These are phyloP conservation scores for Pyrus communis DNA, from an alignment of 306 rosid genomes.

Conservation along the genomic window DNA sequence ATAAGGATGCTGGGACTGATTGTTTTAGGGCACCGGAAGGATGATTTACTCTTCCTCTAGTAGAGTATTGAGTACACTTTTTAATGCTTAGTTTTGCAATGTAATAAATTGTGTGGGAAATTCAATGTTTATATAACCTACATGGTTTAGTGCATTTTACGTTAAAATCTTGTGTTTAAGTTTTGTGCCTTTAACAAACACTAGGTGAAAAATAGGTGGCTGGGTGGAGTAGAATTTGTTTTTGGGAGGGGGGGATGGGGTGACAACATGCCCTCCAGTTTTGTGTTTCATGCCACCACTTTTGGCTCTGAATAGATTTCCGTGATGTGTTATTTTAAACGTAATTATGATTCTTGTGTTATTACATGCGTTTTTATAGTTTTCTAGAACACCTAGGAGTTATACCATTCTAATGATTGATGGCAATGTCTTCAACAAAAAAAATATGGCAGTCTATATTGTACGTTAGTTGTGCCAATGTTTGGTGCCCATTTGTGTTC, in stretches of 20 bases:
- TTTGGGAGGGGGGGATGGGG: neutral
- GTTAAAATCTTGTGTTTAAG: too few relatives aligned
- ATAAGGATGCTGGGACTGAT: neutral
- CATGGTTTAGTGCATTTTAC: too few relatives aligned
- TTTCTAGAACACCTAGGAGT: too few relatives aligned
- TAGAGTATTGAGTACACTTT: neutral
- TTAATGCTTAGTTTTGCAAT: neutral
- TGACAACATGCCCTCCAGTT: neutral
- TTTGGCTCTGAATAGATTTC: too few relatives aligned
- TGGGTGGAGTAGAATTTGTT: neutral
- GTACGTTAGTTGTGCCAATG: neutral
- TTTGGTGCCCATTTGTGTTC: neutral
- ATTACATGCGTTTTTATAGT: too few relatives aligned
- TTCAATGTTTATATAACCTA: too few relatives aligned
- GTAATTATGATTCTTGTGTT: too few relatives aligned
- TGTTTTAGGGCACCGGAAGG: neutral
- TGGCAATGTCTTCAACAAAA: too few relatives aligned
- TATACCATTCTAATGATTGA: too few relatives aligned
- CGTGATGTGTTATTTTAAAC: too few relatives aligned
- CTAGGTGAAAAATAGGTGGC: neutral
- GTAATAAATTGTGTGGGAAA: neutral
- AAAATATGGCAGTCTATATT: too few relatives aligned
- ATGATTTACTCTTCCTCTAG: neutral
- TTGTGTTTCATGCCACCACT: too few relatives aligned
- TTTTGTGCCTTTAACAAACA: neutral